phyloP scores from a whole-genome alignment of 345 rosid genomes.

The Dimocarpus longan region DNA sequence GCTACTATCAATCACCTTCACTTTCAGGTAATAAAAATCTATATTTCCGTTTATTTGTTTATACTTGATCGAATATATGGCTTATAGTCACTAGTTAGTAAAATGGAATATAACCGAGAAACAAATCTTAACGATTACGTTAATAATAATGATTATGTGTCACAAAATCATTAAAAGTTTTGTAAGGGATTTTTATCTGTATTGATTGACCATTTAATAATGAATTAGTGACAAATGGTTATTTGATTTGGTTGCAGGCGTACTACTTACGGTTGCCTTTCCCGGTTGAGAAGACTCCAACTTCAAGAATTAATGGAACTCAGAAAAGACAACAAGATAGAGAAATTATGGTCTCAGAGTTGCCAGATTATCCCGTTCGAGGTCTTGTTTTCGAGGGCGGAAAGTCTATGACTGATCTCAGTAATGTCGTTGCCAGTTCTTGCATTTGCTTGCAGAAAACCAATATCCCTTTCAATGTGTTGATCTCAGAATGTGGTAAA shows the following conservation, averaged over 20 bases:
- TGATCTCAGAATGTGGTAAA: slow-evolving; percentile 45
- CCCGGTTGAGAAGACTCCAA: slow-evolving; percentile 47
- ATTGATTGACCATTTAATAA: not conserved
- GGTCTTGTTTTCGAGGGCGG: slow-evolving; percentile 46
- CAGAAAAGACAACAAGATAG: slow-evolving; percentile 11
- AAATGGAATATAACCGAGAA: no score
- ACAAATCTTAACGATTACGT: no score
- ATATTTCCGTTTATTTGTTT: no score
- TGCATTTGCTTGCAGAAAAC: slow-evolving; percentile 47
- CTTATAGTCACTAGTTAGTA: no score
- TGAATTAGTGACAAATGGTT: no score
- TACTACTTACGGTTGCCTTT: slow-evolving; percentile 43
- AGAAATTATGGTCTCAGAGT: slow-evolving; percentile 39
- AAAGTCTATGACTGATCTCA: slow-evolving; percentile 31
- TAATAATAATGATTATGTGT: no score
- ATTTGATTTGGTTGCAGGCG: slow-evolving; percentile 31
- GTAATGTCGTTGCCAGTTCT: slow-evolving; percentile 39
- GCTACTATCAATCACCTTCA: slow-evolving; percentile 66
- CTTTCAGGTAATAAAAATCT: slow-evolving; percentile 38
- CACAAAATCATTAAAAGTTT: not conserved
- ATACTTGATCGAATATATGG: no score
- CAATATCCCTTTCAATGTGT: slow-evolving; percentile 51
- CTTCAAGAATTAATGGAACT: slow-evolving; percentile 33
- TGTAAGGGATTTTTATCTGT: not conserved
- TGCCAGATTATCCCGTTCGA: slow-evolving; percentile 49